Conservation (phyloP, 2,329 filamentous ascomycete genomes). For the Iodosphaeria phyllophila region DNA sequence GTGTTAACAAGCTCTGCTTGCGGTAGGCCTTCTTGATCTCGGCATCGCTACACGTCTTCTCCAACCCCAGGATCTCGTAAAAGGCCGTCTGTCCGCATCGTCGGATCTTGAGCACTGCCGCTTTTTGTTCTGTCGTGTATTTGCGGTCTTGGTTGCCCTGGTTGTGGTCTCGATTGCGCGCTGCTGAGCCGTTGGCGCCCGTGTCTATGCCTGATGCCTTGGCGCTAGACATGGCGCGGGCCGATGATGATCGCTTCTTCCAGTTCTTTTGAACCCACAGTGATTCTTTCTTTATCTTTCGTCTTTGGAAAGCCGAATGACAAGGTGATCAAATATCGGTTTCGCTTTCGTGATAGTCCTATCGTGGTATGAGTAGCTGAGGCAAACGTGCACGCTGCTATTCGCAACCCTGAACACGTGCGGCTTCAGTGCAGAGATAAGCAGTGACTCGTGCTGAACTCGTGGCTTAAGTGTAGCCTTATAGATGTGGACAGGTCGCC, state of each 20-base stretch:
- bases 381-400: too few relatives aligned
- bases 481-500: too few relatives aligned
- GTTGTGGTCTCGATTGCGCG: constrained; percentile 45
- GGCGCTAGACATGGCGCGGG: constrained; percentile 24
- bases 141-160: constrained; percentile 59
- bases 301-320: too few relatives aligned
- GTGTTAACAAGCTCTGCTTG: constrained; percentile 82
- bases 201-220: constrained; percentile 35
- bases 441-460: too few relatives aligned
- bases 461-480: too few relatives aligned
- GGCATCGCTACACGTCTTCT: constrained; percentile 49
- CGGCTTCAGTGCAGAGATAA: too few relatives aligned
- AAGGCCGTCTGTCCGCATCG: constrained; percentile 73
- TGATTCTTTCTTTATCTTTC: too few relatives aligned
- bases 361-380: too few relatives aligned
- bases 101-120: constrained; percentile 75
- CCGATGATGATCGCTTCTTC: constrained; percentile 1
- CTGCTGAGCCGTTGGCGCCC: constrained; percentile 13
- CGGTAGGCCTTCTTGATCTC: constrained; percentile 98
- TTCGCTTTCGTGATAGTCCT: too few relatives aligned
- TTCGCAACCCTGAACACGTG: too few relatives aligned
- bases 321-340: too few relatives aligned
- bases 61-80: constrained; percentile 81
- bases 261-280: too few relatives aligned
- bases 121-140: constrained; percentile 80